These are phyloP conservation scores for Polygonum maritimum DNA, from an alignment of 148 eudicot species.

Conservation along the genomic window DNA sequence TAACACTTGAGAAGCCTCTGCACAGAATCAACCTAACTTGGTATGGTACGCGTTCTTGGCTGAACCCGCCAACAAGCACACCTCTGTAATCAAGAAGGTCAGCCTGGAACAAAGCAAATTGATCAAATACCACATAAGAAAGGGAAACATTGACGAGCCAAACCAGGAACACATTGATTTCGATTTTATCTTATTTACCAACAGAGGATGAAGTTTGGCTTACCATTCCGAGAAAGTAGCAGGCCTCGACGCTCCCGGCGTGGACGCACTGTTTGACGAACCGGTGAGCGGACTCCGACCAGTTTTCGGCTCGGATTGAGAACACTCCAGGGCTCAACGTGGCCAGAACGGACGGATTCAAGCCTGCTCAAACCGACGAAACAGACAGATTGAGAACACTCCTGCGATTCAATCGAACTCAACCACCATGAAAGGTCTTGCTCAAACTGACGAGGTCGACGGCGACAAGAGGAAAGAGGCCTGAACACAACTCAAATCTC, in stretches of 20 bases:
- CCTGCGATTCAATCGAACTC: no score
- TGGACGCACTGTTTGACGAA: constrained; percentile 38
- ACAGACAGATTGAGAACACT: no score
- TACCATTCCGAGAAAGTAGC: constrained; percentile 47
- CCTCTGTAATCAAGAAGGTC: constrained; percentile 62
- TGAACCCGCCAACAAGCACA: constrained; percentile 73
- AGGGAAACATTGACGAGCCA: not conserved
- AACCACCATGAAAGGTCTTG: no score
- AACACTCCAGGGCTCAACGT: constrained; percentile 25
- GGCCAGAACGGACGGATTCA: constrained; percentile 25
- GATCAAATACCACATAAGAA: not conserved
- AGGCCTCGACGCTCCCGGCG: constrained; percentile 37
- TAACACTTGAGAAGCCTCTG: no score
- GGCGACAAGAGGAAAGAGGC: no score
- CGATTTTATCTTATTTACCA: constrained; percentile 36
- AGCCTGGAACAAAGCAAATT: constrained; percentile 33
- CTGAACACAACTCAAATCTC: no score
- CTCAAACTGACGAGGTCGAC: no score
- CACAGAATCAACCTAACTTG: no score
- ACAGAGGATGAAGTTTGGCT: constrained; percentile 30
- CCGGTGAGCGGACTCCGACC: constrained; percentile 39
- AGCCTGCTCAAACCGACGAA: no score
- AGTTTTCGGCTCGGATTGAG: constrained; percentile 31
- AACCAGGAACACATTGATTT: not conserved
- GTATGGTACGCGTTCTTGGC: constrained; percentile 70